A percentile compares a stretch with the other conserved stretches of the same genome.
phyloP scores from a whole-genome alignment of 2,329 filamentous ascomycete species.

The Lasiodiplodia gonubiensis region DNA sequence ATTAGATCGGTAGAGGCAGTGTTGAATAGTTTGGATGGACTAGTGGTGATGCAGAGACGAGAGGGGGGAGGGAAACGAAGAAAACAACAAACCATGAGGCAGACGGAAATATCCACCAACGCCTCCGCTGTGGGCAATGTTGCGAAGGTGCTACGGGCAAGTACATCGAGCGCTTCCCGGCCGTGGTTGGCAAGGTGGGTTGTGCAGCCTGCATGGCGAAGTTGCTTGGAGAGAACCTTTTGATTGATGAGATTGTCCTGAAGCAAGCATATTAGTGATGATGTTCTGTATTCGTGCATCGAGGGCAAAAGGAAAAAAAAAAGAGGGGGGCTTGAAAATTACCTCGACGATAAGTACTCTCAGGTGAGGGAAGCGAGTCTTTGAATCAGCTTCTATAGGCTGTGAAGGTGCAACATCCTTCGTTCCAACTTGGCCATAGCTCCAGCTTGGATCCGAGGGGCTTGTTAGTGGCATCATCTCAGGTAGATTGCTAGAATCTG shows the following conservation, averaged over 20 bases:
- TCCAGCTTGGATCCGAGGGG: conserved; percentile 17
- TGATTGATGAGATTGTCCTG: conserved; percentile 46
- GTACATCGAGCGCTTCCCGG: conserved; percentile 38
- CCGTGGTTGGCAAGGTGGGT: conserved; percentile 43
- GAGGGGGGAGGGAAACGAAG: not conserved
- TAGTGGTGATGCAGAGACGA: too few species aligned
- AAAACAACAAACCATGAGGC: conserved; percentile 36
- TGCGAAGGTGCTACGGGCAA: conserved; percentile 29
- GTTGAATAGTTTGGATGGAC: not conserved
- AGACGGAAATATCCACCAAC: conserved; percentile 36
- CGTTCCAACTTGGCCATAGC: not conserved
- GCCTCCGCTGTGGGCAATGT: not conserved
- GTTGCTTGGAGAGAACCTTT: conserved; percentile 41
- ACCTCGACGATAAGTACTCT: conserved; percentile 20
- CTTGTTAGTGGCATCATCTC: conserved; percentile 14
- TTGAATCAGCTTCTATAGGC: not conserved
- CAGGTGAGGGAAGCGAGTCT: not conserved
- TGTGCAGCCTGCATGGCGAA: conserved; percentile 40
- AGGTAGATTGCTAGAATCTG: not conserved
- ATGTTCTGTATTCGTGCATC: too few species aligned
- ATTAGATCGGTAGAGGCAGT: too few species aligned
- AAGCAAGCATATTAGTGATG: conserved; percentile 33
- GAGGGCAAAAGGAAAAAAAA: too few species aligned
- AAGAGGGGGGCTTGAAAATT: not conserved
- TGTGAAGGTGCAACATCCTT: not conserved